Conservation (phyloP, 2,329 filamentous ascomycete species). For the Ophiostoma himal-ulmi region DNA sequence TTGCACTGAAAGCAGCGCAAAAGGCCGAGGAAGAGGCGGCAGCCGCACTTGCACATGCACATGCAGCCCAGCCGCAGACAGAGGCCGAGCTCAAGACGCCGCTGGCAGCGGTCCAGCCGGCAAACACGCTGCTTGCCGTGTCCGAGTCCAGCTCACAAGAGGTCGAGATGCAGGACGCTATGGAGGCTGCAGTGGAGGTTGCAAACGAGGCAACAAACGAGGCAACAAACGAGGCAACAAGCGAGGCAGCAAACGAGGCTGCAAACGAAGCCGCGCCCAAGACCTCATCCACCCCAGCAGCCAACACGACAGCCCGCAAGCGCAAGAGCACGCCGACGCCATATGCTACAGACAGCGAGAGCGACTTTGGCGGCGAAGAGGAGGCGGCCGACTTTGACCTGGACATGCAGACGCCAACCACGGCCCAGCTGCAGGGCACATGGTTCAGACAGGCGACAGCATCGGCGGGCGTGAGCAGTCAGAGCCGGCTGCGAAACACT, state of each 20-base stretch:
- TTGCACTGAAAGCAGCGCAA: slow-evolving; percentile 28
- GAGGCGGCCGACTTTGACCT: slow-evolving; percentile 17
- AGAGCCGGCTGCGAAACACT: neutral
- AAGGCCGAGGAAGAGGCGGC: slow-evolving; percentile 21
- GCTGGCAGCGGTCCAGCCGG: slow-evolving; percentile 5
- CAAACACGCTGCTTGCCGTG: neutral
- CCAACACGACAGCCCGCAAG: slow-evolving; percentile 14
- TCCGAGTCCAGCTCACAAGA: slow-evolving; percentile 6
- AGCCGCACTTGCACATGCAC: neutral
- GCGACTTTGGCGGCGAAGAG: slow-evolving; percentile 13
- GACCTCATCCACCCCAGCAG: neutral
- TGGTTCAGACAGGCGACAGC: slow-evolving; percentile 21
- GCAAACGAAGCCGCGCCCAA: neutral
- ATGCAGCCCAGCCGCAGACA: neutral
- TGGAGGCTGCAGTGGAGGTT: neutral
- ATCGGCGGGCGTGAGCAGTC: slow-evolving; percentile 30
- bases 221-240: neutral
- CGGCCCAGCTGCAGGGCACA: slow-evolving; percentile 19
- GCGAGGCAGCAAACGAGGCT: neutral
- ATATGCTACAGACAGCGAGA: slow-evolving; percentile 21
- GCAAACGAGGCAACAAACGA: neutral
- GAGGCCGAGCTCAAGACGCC: slow-evolving; percentile 13
- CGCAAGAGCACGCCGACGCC: slow-evolving; percentile 26
- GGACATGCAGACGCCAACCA: slow-evolving; percentile 23
- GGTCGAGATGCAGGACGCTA: slow-evolving; percentile 18